These are phyloP conservation scores for Microdochium trichocladiopsis DNA, from an alignment of 2,329 filamentous ascomycete genomes.

Conservation along the genomic window DNA sequence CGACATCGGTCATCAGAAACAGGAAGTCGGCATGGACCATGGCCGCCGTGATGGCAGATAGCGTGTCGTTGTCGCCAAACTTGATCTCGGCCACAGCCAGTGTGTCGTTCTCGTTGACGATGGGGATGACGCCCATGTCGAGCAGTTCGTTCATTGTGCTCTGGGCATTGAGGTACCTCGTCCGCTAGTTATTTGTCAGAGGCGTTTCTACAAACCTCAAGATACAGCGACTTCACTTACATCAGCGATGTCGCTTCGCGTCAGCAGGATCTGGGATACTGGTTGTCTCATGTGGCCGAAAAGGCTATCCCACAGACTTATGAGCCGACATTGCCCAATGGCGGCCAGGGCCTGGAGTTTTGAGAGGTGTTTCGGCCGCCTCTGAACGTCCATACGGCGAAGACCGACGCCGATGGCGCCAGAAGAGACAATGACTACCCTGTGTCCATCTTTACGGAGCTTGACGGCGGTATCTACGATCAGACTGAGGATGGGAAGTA, in stretches of 20 bases:
- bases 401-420: slow-evolving; percentile 94
- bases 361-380: slow-evolving; percentile 83
- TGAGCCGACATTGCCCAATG: slow-evolving; percentile 90
- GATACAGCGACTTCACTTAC: slow-evolving; percentile 36
- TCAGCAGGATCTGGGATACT: slow-evolving; percentile 89
- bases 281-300: slow-evolving; percentile 85
- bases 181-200: slow-evolving; percentile 48
- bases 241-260: slow-evolving; percentile 93
- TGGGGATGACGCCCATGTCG: slow-evolving; percentile 93
- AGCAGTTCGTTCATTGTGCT: slow-evolving; percentile 88
- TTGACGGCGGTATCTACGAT: slow-evolving; percentile 93
- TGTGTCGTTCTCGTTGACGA: slow-evolving; percentile 98
- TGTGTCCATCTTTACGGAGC: slow-evolving; percentile 83
- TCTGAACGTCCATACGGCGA: slow-evolving; percentile 79
- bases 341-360: slow-evolving; percentile 90
- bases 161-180: slow-evolving; percentile 92
- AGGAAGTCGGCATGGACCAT: slow-evolving; percentile 97
- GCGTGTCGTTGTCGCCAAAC: slow-evolving; percentile 97
- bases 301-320: slow-evolving; percentile 90
- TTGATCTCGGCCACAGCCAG: slow-evolving; percentile 97
- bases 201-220: too few species aligned
- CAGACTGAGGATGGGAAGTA: slow-evolving; percentile 81
- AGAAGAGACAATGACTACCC: slow-evolving; percentile 92
- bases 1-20: slow-evolving; percentile 98
- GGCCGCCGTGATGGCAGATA: slow-evolving; percentile 91